Percentiles rank a stretch among this genome's conserved stretches.
Evolutionary conservation across 768 basidiomycete species (phyloP).

Genomic region (Nidularia sp.): DNA sequence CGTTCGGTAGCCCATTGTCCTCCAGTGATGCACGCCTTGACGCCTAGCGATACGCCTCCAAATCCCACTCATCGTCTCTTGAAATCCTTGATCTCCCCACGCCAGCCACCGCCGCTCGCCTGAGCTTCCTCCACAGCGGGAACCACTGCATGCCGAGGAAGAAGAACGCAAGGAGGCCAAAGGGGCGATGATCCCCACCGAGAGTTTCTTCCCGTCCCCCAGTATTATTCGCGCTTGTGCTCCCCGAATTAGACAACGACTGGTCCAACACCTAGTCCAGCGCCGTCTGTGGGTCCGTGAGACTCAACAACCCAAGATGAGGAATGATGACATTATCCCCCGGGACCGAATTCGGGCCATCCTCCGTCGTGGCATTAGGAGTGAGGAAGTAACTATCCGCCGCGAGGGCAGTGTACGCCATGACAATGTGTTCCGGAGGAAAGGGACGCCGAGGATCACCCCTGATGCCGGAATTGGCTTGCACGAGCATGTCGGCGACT

Average conservation of each 20-base stretch:
- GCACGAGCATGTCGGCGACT: conserved; percentile 39
- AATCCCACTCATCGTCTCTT: too few relatives aligned
- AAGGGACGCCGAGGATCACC: conserved; percentile 80
- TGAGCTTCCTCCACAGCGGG: conserved; percentile 14
- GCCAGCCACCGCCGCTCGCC: conserved; percentile 31
- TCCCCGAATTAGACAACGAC: conserved; percentile 30
- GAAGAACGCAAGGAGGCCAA: conserved; percentile 55
- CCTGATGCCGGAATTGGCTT: conserved; percentile 30
- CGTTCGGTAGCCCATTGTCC: conserved; percentile 20
- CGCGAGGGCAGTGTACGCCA: conserved; percentile 56
- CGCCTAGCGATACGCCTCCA: too few relatives aligned
- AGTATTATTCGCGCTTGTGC: conserved; percentile 1
- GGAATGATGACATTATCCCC: conserved; percentile 23
- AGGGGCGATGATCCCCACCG: conserved; percentile 58
- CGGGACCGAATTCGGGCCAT: too few relatives aligned
- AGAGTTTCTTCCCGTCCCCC: conserved; percentile 31
- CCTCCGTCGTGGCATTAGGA: conserved; percentile 6
- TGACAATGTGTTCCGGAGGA: conserved; percentile 71
- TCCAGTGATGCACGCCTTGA: conserved; percentile 10
- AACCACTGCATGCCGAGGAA: conserved; percentile 43
- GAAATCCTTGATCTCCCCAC: conserved; percentile 3
- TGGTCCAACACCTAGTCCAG: conserved; percentile 61
- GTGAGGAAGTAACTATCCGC: conserved; percentile 37
- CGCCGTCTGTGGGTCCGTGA: conserved; percentile 61
- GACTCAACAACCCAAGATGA: conserved; percentile 52